Base-by-base conservation (phyloP, 768 basidiomycete species). In the Tricholoma sp. region DNA sequence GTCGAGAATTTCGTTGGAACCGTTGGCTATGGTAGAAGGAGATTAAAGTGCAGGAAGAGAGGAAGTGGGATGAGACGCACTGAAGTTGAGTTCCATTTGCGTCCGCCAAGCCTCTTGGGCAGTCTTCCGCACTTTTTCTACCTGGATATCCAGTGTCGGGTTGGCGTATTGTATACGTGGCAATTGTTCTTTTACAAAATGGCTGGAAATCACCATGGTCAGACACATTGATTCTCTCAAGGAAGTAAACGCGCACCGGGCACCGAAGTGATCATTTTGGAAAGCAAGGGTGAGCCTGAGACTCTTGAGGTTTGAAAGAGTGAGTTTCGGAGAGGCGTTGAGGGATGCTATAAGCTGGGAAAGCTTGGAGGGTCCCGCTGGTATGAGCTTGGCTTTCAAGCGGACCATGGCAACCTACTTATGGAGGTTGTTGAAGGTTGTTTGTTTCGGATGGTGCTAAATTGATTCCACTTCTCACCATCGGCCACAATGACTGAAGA, bases 111-210 rank as follows among this genome's bases (percentile, higher is more conserved):
- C 66, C 16, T 86, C 85, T 18, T 79, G 69, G 54, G 71, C 69
- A 9, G 76, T 72, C 70, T 88, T 89, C 31, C 69, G 73, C 45
- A 77, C 69, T 58, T 77, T 83, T 60, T 79, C 76, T 0, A 91
- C 80, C 31, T 79, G 71, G 34, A 93, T 84, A 29, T 80, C 74
- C 22, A 92, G 63, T 7, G 75, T 67, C 0, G 90, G 89, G 63
- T 93, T 92, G 1, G 83, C 85, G 68, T 82, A 91, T 10, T 83
- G 85, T 75, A 93, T 88, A 29, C 88, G 78, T 0, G 88, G 88
- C 0, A 93, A 72, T n/a, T 88, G 79, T 39, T 92, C 84, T 66
- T 88, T 89, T 37, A 88, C 78, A 61, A 93, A 92, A 74, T 90
- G 84, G 46, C 91, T 90, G 57, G 50, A 5, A 18, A 24, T 14